phyloP scores from a whole-genome alignment of 2,329 filamentous ascomycete genomes.

The Nemania abortiva region DNA sequence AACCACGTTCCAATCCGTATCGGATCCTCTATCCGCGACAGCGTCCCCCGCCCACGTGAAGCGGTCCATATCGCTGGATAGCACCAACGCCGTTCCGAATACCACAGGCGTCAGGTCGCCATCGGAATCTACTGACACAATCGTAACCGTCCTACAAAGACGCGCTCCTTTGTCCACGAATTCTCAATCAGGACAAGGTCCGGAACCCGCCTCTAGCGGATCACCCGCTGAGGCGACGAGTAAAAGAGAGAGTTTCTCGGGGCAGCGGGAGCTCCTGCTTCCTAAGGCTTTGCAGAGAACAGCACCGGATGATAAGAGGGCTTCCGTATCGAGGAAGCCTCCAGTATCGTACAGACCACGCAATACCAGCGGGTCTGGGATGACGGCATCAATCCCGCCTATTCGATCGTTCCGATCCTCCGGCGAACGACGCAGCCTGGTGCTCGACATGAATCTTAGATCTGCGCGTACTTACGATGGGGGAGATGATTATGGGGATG shows the following conservation, averaged over 20 bases:
- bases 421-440: constrained; percentile 66
- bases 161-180: constrained; percentile 51
- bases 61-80: constrained; percentile 56
- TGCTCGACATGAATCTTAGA: constrained; percentile 64
- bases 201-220: constrained; percentile 28
- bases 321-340: constrained; percentile 57
- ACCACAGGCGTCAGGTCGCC: constrained; percentile 46
- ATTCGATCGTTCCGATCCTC: constrained; percentile 69
- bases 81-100: constrained; percentile 34
- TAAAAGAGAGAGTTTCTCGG: constrained; percentile 53
- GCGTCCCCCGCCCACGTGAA: constrained; percentile 49
- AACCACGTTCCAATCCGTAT: constrained; percentile 54
- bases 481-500: constrained; percentile 58
- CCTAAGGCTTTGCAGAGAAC: constrained; percentile 59
- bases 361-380: constrained; percentile 48
- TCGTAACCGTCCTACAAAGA: constrained; percentile 52
- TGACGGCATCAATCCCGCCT: constrained; percentile 59
- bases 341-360: constrained; percentile 65
- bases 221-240: constrained; percentile 48
- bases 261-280: constrained; percentile 62
- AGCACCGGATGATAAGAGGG: constrained; percentile 63
- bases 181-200: constrained; percentile 16
- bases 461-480: constrained; percentile 59
- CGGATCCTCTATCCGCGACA: constrained; percentile 46
- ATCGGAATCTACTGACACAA: constrained; percentile 47